These are phyloP conservation scores for Mycena galericulata DNA, from an alignment of 768 basidiomycete species.

Conservation along the genomic window DNA sequence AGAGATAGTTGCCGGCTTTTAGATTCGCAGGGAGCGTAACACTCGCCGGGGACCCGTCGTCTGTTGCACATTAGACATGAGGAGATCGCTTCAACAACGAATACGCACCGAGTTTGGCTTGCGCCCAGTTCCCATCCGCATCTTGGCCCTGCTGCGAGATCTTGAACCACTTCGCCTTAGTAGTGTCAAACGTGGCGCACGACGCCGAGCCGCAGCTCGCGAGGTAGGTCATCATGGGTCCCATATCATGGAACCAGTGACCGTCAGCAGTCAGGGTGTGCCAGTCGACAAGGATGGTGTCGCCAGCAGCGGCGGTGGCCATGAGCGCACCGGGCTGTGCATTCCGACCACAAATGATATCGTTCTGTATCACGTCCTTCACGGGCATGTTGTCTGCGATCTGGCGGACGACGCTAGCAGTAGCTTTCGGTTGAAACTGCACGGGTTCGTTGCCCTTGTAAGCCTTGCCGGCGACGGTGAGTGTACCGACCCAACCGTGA, in stretches of 20 bases:
- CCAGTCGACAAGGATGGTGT: slow-evolving; percentile 59
- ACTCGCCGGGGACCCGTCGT: slow-evolving; percentile 42
- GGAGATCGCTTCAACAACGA: too few species aligned
- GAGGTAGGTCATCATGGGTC: slow-evolving; percentile 52
- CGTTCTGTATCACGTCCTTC: slow-evolving; percentile 56
- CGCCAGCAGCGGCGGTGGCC: slow-evolving; percentile 60
- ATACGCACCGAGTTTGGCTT: slow-evolving; percentile 51
- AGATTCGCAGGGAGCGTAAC: slow-evolving; percentile 51
- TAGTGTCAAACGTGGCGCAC: slow-evolving; percentile 58
- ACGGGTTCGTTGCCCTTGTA: slow-evolving; percentile 26
- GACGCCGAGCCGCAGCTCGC: slow-evolving; percentile 56
- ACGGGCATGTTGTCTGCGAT: slow-evolving; percentile 35
- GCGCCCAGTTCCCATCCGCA: slow-evolving; percentile 51
- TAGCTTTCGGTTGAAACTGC: slow-evolving; percentile 7
- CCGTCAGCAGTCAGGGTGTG: slow-evolving; percentile 30
- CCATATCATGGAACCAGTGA: slow-evolving; percentile 41
- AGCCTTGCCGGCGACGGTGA: slow-evolving; percentile 20
- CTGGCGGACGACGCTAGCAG: slow-evolving; percentile 24
- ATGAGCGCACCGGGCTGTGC: slow-evolving; percentile 58
- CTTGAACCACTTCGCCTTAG: slow-evolving; percentile 67
- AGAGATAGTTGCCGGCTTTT: slow-evolving; percentile 60
- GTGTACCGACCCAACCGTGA: slow-evolving; percentile 30
- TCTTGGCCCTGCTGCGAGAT: slow-evolving; percentile 53
- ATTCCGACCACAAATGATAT: slow-evolving; percentile 60
- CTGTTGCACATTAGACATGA: slow-evolving; percentile 36